Percentiles rank a stretch among this genome's conserved stretches.
Conservation (phyloP, 768 basidiomycete species). For the Boletus edulis region DNA sequence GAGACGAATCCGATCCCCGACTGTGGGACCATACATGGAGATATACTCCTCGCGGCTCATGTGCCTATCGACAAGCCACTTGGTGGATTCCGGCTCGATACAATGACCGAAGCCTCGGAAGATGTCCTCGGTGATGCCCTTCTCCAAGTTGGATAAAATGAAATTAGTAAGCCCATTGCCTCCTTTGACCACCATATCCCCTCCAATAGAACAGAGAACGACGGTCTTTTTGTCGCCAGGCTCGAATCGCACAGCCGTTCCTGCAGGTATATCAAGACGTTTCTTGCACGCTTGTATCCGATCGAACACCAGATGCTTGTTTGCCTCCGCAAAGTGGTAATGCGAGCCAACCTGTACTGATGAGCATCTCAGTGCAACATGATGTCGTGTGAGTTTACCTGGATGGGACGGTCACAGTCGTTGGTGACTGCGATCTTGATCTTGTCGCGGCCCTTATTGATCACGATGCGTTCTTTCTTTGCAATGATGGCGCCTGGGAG, state of each 20-base stretch:
- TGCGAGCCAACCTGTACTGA: slow-evolving; percentile 79
- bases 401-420: slow-evolving; percentile 90
- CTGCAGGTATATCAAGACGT: slow-evolving; percentile 89
- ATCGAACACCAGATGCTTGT: slow-evolving; percentile 79
- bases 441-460: slow-evolving; percentile 74
- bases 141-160: slow-evolving; percentile 50
- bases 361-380: slow-evolving; percentile 1
- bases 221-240: slow-evolving; percentile 42
- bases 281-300: slow-evolving; percentile 76
- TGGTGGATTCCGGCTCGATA: slow-evolving; percentile 59
- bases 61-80: slow-evolving; percentile 47
- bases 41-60: slow-evolving; percentile 70
- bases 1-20: slow-evolving; percentile 83
- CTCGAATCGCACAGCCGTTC: slow-evolving; percentile 96
- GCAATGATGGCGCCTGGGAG: slow-evolving; percentile 77
- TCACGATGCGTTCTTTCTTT: slow-evolving; percentile 59
- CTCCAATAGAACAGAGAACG: slow-evolving; percentile 71
- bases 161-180: slow-evolving; percentile 59
- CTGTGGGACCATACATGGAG: slow-evolving; percentile 66
- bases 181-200: slow-evolving; percentile 67
- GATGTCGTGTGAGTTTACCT: slow-evolving; percentile 47
- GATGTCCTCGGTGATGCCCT: slow-evolving; percentile 24
- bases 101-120: slow-evolving; percentile 64
- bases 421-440: slow-evolving; percentile 80
- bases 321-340: slow-evolving; percentile 93